Evolutionary conservation across 306 rosid genomes (phyloP).

Genomic region (Medicago arabica): DNA sequence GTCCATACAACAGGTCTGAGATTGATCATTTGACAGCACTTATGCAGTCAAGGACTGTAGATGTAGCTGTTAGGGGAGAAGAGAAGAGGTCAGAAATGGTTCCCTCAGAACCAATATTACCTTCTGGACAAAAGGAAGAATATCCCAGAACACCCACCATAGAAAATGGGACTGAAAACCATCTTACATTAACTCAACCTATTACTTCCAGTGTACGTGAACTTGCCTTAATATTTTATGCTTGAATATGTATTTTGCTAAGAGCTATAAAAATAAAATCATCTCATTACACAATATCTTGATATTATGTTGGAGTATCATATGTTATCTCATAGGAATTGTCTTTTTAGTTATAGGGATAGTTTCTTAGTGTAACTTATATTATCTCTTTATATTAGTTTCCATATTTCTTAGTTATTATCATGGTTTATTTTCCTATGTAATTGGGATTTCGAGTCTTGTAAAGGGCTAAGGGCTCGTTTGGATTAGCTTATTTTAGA

Average conservation of each 20-base stretch:
- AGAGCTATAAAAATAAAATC: not conserved
- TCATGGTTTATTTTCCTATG: not conserved
- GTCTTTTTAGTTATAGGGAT: not conserved
- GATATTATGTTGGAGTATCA: not conserved
- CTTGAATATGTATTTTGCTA: conserved; percentile 3
- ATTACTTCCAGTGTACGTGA: conserved; percentile 60
- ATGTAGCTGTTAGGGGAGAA: conserved; percentile 53
- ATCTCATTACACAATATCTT: not conserved
- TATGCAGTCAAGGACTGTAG: conserved; percentile 73
- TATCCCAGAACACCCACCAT: conserved; percentile 43
- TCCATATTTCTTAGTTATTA: not conserved
- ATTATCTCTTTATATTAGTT: not conserved
- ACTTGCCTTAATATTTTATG: conserved; percentile 8
- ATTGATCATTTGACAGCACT: conserved; percentile 85
- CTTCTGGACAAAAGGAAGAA: conserved; percentile 52
- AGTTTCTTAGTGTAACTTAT: not conserved
- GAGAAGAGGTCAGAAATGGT: conserved; percentile 51
- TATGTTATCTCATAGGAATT: not conserved
- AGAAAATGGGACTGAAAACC: conserved; percentile 53
- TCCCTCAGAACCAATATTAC: conserved; percentile 45
- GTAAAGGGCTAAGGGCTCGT: not conserved
- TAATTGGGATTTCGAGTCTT: not conserved
- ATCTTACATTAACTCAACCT: conserved; percentile 52
- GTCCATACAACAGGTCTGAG: conserved; percentile 71
- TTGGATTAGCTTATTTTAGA: no score